These are phyloP conservation scores for Harringtonia aguacate DNA, from an alignment of 2,329 filamentous ascomycete genomes.

Conservation along the genomic window DNA sequence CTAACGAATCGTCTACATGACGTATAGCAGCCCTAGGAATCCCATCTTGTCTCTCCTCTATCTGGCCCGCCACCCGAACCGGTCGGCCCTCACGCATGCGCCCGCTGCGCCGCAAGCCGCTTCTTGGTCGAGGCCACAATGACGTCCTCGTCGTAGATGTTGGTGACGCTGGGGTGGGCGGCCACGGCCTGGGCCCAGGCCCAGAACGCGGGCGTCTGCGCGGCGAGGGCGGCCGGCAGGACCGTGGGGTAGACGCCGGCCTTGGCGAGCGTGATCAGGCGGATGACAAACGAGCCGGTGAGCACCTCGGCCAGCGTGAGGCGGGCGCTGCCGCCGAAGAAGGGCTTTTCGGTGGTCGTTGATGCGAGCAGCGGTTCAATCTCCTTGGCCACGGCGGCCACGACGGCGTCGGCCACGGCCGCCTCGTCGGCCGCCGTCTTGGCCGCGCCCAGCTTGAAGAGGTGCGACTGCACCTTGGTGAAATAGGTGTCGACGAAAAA, in stretches of 20 bases:
- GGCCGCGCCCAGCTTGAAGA: slow-evolving; percentile 33
- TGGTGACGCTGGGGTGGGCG: slow-evolving; percentile 54
- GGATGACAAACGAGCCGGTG: slow-evolving; percentile 56
- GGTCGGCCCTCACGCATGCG: neutral
- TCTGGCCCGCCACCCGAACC: too few relatives aligned
- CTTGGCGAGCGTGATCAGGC: slow-evolving; percentile 44
- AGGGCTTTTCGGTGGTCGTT: slow-evolving; percentile 33
- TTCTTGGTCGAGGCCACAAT: slow-evolving; percentile 22
- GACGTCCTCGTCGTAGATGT: slow-evolving; percentile 45
- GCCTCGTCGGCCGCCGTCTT: slow-evolving; percentile 39
- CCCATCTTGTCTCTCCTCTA: too few relatives aligned
- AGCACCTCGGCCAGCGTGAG: slow-evolving; percentile 67
- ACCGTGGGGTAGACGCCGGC: slow-evolving; percentile 38
- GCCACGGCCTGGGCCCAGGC: slow-evolving; percentile 54
- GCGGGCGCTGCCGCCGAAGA: slow-evolving; percentile 52
- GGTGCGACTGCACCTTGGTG: slow-evolving; percentile 28
- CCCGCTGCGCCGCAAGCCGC: slow-evolving; percentile 12
- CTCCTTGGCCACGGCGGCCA: slow-evolving; percentile 53
- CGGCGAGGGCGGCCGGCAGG: slow-evolving; percentile 22
- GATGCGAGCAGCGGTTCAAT: slow-evolving; percentile 56
- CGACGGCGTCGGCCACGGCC: slow-evolving; percentile 35
- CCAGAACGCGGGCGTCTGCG: slow-evolving; percentile 52
- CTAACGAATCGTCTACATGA: too few relatives aligned
- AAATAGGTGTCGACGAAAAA: slow-evolving; percentile 45
- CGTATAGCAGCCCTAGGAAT: too few relatives aligned